A percentile compares a stretch with the other conserved stretches of the same genome.
These are phyloP conservation scores for Pelargonium myrrhifolium DNA, from an alignment of 441 rosid genomes.

Conservation along the genomic window DNA sequence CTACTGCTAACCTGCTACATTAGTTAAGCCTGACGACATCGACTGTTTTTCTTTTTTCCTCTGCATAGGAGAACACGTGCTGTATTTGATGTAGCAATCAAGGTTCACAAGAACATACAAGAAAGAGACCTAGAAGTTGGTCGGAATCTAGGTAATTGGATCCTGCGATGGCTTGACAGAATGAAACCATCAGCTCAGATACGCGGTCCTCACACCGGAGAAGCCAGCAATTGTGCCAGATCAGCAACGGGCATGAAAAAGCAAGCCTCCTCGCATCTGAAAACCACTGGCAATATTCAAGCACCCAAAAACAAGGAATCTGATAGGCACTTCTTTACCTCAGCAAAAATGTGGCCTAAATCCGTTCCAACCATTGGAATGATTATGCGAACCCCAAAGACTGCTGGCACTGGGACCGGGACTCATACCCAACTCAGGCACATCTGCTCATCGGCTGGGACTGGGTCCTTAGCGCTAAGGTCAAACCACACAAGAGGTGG, in stretches of 20 bases:
- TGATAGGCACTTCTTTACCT: slow-evolving; percentile 44
- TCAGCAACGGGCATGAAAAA: slow-evolving; percentile 32
- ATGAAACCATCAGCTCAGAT: slow-evolving; percentile 88
- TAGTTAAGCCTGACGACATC: neutral
- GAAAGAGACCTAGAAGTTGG: slow-evolving; percentile 84
- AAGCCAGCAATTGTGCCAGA: slow-evolving; percentile 20
- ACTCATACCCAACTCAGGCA: slow-evolving; percentile 52
- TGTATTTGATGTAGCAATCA: slow-evolving; percentile 53
- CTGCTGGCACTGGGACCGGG: slow-evolving; percentile 25
- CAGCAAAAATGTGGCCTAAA: slow-evolving; percentile 36
- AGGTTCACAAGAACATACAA: slow-evolving; percentile 65
- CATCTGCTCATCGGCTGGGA: slow-evolving; percentile 16
- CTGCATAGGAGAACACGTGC: slow-evolving; percentile 52
- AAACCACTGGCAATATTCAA: slow-evolving; percentile 28
- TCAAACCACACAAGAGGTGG: slow-evolving; percentile 25
- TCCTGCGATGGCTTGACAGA: slow-evolving; percentile 73
- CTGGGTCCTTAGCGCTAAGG: slow-evolving; percentile 18
- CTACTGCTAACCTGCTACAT: neutral
- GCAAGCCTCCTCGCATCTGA: slow-evolving; percentile 33
- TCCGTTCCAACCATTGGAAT: slow-evolving; percentile 48
- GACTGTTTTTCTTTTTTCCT: neutral
- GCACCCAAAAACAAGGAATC: slow-evolving; percentile 36
- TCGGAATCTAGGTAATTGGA: slow-evolving; percentile 73
- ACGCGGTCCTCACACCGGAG: slow-evolving; percentile 30
- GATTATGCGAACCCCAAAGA: slow-evolving; percentile 51